Evolutionary conservation across 208 protist species (phyloP), one percentile per base, ranked within the genome.

Genomic region (Leishmania braziliensis): DNA sequence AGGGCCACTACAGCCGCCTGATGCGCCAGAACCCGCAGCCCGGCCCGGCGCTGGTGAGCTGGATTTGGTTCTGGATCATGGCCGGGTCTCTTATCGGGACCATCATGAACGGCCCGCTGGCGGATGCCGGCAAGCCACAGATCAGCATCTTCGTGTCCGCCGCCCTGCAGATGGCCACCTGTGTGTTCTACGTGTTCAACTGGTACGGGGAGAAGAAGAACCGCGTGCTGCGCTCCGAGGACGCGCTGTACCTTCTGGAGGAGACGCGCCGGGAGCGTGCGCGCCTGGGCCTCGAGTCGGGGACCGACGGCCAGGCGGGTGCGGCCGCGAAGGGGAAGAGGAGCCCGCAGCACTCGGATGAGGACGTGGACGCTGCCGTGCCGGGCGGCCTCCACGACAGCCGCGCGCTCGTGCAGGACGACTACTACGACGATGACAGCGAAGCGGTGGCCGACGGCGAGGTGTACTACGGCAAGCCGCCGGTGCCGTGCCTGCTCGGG

Each of bases 1-100:
- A 94, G 77, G 92, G 92, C 51, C 89, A 92, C 77, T 96, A 96
- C 91, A 93, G 88, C 53, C 88, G 90, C 23, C 68, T 94, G 60
- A 90, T 96, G 54, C 88, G 88, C 54, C 56, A 81, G 53, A 63
- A 81, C 56, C 92, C 92, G 18, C 70, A 77, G 73, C 60, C 84
- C 43, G 90, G 91, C 46, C 84, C 89, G 1, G 54, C 87, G 26
- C 75, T 96, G 23, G 88, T 96, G 33, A 91, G 87, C 46, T 93
- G 87, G 84, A 85, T 96, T 18, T 95, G 88, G 89, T 80, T 85
- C 79, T 89, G 73, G 62, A 87, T 90, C 39, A 87, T 93, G 81
- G 2, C 87, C 0, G 92, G 89, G n/a, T 51, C 81, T 8, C 62
- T 92, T 76, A 78, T 92, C 62, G 86, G 84, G 3, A 79, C 90